Base-by-base conservation (phyloP, 2,329 filamentous ascomycete genomes). In the Exophiala lecanii-corni region DNA sequence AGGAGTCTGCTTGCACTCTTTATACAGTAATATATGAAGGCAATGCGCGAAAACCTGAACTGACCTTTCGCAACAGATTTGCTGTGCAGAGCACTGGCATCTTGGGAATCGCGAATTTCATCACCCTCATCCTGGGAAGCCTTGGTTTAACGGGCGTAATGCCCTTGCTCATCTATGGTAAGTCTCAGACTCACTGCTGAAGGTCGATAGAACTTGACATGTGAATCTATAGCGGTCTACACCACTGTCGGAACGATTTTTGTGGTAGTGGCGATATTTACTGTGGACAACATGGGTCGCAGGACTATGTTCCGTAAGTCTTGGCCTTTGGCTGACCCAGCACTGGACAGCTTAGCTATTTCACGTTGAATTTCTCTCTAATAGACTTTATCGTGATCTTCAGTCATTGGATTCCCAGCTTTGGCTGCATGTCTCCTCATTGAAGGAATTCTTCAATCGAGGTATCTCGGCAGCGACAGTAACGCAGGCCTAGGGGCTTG, bases 211-310 rank as follows among this genome's bases (percentile, higher is more conserved):
- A 9, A 21, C 41, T 39, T 13, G 34, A 17, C 2, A 19, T 40
- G 13, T 16, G 5, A 19, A 23, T n/a, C n/a, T 13, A 47, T 17
- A 48, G 45, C 45, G 2, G 5, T 74, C 19, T 73, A 74, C 51
- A 75, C 75, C 52, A 66, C 76, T 38, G 74, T 74, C 50, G 76
- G 75, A 59, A 75, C 75, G 67, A 65, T 70, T 25, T 45, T 77
- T 1, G 85, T 82, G 0, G 66, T 84, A 9, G 73, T 86, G 41
- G 82, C 79, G 44, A 81, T 84, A 38, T 85, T 84, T 54, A 85
- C 81, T 0, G 66, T 86, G 0, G 82, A 86, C 55, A 71, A 75
- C 0, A 82, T 86, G 40, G 82, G 82, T 5, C 73, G 82, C 9
- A 72, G 82, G n/a, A 46, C 39, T 6, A 43, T 50, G 43, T 46